These are phyloP conservation scores for Colletotrichum musae DNA, from an alignment of 2,329 filamentous ascomycete genomes.

Conservation along the genomic window DNA sequence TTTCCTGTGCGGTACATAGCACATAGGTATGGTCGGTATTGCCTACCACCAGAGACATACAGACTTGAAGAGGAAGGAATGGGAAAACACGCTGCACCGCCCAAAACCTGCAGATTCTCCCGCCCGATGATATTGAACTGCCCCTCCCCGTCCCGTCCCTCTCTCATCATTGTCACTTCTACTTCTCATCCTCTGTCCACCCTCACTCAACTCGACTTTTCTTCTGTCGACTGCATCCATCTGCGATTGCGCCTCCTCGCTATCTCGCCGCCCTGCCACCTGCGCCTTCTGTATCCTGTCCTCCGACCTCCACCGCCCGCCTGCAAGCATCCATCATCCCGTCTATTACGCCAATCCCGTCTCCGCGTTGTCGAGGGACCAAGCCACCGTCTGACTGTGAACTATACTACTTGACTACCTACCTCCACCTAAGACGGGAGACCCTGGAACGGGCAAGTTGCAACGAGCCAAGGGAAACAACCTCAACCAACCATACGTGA, in stretches of 20 bases:
- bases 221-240: background rate
- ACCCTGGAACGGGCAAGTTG: slow-evolving; percentile 16
- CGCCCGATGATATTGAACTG: slow-evolving; percentile 27
- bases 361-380: slow-evolving; percentile 15
- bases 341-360: slow-evolving; percentile 17
- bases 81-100: slow-evolving; percentile 20
- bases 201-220: background rate
- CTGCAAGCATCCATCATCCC: slow-evolving; percentile 9
- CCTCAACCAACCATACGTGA: slow-evolving; percentile 24
- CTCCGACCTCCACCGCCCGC: background rate
- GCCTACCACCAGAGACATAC: background rate
- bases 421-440: slow-evolving; percentile 16
- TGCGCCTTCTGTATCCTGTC: slow-evolving; percentile 23
- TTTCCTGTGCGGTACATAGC: background rate
- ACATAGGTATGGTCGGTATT: background rate
- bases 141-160: background rate
- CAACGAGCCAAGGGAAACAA: slow-evolving; percentile 5
- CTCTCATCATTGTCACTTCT: slow-evolving; percentile 2
- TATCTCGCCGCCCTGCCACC: slow-evolving; percentile 2
- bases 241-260: background rate
- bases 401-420: background rate
- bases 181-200: background rate
- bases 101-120: slow-evolving; percentile 37
- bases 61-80: background rate
- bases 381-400: slow-evolving; percentile 38